Conservation (phyloP, 225 moss, liverwort and hornwort genomes). For the Bryoerythrophyllum caledonicum region DNA sequence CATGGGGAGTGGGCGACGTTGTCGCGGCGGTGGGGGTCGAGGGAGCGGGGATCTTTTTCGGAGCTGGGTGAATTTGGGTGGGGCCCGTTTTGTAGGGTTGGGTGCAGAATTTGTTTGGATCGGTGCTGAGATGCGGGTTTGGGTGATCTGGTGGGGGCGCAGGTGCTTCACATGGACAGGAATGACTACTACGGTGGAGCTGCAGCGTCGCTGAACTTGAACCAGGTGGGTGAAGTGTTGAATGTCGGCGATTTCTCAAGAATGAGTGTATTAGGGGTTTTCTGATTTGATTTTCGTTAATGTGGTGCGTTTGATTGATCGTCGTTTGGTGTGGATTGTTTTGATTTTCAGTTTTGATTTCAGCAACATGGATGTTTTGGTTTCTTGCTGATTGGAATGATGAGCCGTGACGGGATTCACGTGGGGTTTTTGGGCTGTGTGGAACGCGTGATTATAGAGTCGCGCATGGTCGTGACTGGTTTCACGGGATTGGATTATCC, state of each 20-base stretch:
- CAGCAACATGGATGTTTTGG: background rate
- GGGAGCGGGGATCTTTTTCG: background rate
- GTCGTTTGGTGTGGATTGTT: background rate
- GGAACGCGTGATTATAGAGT: too few relatives aligned
- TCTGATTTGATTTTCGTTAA: too few relatives aligned
- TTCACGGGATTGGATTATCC: background rate
- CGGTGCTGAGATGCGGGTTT: background rate
- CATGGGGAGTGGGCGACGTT: too few relatives aligned
- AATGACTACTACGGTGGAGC: slow-evolving; percentile 98
- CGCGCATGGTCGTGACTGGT: too few relatives aligned
- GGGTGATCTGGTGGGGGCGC: background rate
- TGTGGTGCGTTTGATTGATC: background rate
- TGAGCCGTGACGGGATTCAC: background rate
- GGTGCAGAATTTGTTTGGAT: too few relatives aligned
- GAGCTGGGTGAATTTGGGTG: background rate
- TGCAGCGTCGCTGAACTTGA: slow-evolving; percentile 88
- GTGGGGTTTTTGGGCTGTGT: background rate
- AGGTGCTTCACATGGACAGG: slow-evolving; percentile 99
- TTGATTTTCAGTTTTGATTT: background rate
- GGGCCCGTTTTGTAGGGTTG: background rate
- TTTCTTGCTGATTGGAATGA: background rate
- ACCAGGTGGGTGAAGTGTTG: slow-evolving; percentile 52
- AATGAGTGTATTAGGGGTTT: too few relatives aligned
- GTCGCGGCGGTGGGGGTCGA: too few relatives aligned
- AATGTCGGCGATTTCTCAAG: background rate